Base-by-base conservation (phyloP, 176 grass and related monocot species). In the Saccharum officinarum region DNA sequence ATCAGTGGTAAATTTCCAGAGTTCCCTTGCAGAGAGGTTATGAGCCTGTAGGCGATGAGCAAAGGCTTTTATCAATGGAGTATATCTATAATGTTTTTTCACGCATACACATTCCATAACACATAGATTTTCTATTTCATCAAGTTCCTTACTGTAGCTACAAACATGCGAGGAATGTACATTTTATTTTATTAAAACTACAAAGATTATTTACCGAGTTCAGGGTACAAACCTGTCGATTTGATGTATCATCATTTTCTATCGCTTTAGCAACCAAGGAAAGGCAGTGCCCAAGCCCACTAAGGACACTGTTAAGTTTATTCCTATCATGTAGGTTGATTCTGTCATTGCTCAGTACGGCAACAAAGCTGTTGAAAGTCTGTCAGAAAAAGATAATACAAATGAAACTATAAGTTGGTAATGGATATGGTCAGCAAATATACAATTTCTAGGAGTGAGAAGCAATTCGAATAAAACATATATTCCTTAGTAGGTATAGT, bases 301-400 rank as follows among this genome's bases (percentile, higher is more conserved):
- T 88, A 80, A 98, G 92, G 89, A 88, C 83, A 89, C 84, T 92
- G 59, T 89, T 95, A 69, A 98, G 89, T 87, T 90, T 95, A 87
- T 79, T 95, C 88, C 92, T 98, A 52, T 98, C 97, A 86, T 94
- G 91, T 60, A 98, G 83, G 86, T 95, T 86, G 16, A 95, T 91
- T 69, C 91, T 92, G 50, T 89, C 83, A 30, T 92, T 95, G 85
- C 84, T 95, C 71, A 98, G 82, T 63, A 94, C 89, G 83, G 88
- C 89, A 76, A 89, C 50, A 78, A 94, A 98, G 74, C 94, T 91
- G 72, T 91, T 89, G 76, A 98, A 87, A 65, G 77, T 92, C 97
- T 98, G 81, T 61, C 55, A 90, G 15, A 90, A 84, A 70, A 67
- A 41, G 73, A 66, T 17, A 54, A 49, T 62, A 17, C 50, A 87